Evolutionary conservation across 768 basidiomycete genomes (phyloP).

Genomic region (Macrolepiota albuminosa): DNA sequence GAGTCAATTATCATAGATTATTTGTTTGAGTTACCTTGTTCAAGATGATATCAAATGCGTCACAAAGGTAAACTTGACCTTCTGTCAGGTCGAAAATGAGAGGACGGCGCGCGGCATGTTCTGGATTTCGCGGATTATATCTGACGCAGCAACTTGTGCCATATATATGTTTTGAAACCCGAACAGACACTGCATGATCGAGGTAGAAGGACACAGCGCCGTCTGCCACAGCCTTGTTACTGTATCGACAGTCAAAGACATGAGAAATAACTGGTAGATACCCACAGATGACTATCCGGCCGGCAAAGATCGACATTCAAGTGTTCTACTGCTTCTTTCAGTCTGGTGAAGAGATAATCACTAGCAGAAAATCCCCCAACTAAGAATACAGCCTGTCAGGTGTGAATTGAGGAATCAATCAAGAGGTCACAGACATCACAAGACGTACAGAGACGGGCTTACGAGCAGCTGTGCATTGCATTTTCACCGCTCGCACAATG

Average conservation of each 20-base stretch:
- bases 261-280: neutral
- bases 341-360: conserved; percentile 43
- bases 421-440: neutral
- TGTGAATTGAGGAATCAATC: neutral
- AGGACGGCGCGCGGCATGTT: conserved; percentile 14
- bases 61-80: conserved; percentile 7
- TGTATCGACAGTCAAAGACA: neutral
- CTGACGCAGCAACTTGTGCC: conserved; percentile 10
- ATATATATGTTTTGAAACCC: conserved; percentile 22
- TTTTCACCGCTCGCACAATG: neutral
- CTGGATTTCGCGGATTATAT: conserved; percentile 13
- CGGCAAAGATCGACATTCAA: conserved; percentile 38
- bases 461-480: neutral
- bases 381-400: conserved; percentile 35
- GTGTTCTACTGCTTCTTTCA: conserved; percentile 32
- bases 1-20: neutral
- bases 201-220: conserved; percentile 25
- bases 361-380: conserved; percentile 61
- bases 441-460: neutral
- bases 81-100: conserved; percentile 4
- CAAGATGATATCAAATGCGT: conserved; percentile 20
- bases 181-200: conserved; percentile 20
- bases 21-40: conserved; percentile 10
- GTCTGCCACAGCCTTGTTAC: conserved; percentile 28
- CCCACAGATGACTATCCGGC: conserved; percentile 52